Base-by-base conservation (phyloP, 2,329 filamentous ascomycete genomes). In the Thelonectria discophora region DNA sequence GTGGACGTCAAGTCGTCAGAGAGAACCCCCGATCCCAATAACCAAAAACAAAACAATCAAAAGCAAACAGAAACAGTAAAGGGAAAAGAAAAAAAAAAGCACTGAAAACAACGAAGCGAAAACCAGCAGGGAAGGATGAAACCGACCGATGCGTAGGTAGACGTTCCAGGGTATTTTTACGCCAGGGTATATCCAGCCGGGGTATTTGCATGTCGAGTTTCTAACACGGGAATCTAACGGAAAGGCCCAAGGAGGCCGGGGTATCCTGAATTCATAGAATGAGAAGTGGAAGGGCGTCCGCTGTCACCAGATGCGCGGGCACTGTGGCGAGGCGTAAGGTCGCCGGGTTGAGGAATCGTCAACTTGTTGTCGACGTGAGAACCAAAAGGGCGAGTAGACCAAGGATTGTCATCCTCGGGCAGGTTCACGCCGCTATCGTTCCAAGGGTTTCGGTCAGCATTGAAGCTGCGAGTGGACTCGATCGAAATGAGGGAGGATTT, bases 341-440 rank as follows among this genome's bases (percentile, higher is more conserved):
- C 93, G 75, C 93, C 92, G 64, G 91, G 86, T 74, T 91, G 84
- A 77, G 90, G 82, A 65, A 89, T 84, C 66, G 81, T 78, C 73
- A 89, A 78, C 76, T 89, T 90, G 74, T 83, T 84, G 75, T 89
- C 81, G 72, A 83, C 82, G 74, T 86, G 88, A 75, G 88, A 91
- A 73, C 86, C 85, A 69, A 89, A 86, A 70, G 87, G 86, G 67
- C 87, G 86, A 53, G 79, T 79, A 54, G 83, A 79, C 87, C 87
- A 89, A 40, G 85, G 84, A 76, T 87, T 86, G 70, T 97, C 93
- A 67, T 97, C 93, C 72, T 97, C 94, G 65, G 91, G 85, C 69
- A 97, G 88, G 76, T 97, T 97, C 75, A 97, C 93, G 72, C 94
- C 94, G 74, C 93, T 97, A 77, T 98, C 94, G 77, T 97, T 97